Conservation (phyloP, 352 stramenopile genomes). For the Pythium chondricola region DNA sequence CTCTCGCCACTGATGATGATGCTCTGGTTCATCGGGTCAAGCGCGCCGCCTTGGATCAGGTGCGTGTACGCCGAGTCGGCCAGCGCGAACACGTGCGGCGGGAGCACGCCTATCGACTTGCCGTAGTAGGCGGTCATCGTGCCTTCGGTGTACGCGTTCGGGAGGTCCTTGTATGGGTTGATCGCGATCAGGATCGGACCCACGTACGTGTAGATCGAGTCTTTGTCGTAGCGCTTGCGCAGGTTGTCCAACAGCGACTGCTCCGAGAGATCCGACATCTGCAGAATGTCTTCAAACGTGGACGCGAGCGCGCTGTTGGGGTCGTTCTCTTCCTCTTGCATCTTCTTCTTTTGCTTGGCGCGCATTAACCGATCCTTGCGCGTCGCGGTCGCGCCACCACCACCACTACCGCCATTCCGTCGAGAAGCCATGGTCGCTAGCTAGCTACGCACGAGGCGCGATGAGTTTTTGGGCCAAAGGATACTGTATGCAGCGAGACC, state of each 20-base stretch:
- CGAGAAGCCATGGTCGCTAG: slow-evolving; percentile 4
- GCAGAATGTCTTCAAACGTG: slow-evolving; percentile 85
- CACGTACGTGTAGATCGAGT: slow-evolving; percentile 94
- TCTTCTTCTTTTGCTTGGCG: slow-evolving; percentile 86
- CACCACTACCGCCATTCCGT: slow-evolving; percentile 27
- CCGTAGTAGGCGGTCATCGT: slow-evolving; percentile 89
- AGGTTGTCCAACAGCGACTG: slow-evolving; percentile 86
- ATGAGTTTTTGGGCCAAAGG: too few relatives aligned
- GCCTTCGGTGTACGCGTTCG: slow-evolving; percentile 53
- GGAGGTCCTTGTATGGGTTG: slow-evolving; percentile 87
- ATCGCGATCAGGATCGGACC: slow-evolving; percentile 89
- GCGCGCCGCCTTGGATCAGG: slow-evolving; percentile 74
- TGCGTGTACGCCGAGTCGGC: slow-evolving; percentile 87
- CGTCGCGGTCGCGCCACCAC: slow-evolving; percentile 28
- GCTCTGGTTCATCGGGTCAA: slow-evolving; percentile 84
- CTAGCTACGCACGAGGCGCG: too few relatives aligned
- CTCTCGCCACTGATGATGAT: slow-evolving; percentile 92
- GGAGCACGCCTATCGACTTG: slow-evolving; percentile 67
- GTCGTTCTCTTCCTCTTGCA: slow-evolving; percentile 55
- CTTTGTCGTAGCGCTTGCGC: slow-evolving; percentile 86
- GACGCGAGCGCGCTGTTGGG: slow-evolving; percentile 23
- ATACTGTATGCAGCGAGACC: too few relatives aligned
- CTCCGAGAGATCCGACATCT: slow-evolving; percentile 88
- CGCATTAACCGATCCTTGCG: slow-evolving; percentile 82
- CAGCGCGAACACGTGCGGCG: slow-evolving; percentile 88